A percentile compares a stretch with the other conserved stretches of the same genome.
phyloP scores from a whole-genome alignment of 2,329 filamentous ascomycete genomes.

The Fusarium sulawesiense region DNA sequence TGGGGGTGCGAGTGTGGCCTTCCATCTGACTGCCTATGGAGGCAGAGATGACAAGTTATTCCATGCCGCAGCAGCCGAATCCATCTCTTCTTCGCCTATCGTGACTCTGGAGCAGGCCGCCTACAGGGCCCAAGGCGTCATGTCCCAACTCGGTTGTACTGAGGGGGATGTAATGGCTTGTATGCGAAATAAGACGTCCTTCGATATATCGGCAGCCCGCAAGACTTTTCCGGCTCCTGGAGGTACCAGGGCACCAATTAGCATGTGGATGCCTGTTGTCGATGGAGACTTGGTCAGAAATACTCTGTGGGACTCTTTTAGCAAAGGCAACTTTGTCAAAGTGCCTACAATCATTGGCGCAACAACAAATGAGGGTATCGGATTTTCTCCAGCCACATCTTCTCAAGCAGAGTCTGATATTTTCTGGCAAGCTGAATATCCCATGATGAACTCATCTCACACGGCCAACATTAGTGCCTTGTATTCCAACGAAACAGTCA shows the following conservation, averaged over 20 bases:
- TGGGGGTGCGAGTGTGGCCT: conserved; percentile 70
- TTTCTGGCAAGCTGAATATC: conserved; percentile 51
- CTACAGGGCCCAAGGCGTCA: conserved; percentile 64
- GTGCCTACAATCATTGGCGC: conserved; percentile 64
- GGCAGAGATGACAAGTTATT: conserved; percentile 62
- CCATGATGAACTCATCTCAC: conserved; percentile 47
- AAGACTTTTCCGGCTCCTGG: conserved; percentile 50
- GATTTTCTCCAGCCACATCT: conserved; percentile 49
- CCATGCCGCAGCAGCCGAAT: conserved; percentile 62
- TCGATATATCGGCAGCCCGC: conserved; percentile 57
- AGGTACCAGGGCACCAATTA: conserved; percentile 53
- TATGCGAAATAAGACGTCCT: conserved; percentile 56
- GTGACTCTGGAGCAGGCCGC: conserved; percentile 59
- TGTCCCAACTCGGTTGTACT: conserved; percentile 56
- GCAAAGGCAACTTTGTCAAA: conserved; percentile 61
- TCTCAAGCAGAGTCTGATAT: conserved; percentile 48
- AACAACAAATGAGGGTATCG: conserved; percentile 53
- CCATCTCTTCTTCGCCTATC: conserved; percentile 62
- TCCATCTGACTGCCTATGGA: conserved; percentile 69
- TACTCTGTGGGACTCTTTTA: conserved; percentile 61
- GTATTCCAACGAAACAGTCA: conserved; percentile 51
- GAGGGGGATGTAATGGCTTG: conserved; percentile 57
- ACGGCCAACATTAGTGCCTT: conserved; percentile 48
- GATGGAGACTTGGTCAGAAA: conserved; percentile 64
- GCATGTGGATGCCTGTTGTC: conserved; percentile 66